Base-by-base conservation (phyloP, 1,284 basidiomycete genomes). In the Pseudozyma thailandica region DNA sequence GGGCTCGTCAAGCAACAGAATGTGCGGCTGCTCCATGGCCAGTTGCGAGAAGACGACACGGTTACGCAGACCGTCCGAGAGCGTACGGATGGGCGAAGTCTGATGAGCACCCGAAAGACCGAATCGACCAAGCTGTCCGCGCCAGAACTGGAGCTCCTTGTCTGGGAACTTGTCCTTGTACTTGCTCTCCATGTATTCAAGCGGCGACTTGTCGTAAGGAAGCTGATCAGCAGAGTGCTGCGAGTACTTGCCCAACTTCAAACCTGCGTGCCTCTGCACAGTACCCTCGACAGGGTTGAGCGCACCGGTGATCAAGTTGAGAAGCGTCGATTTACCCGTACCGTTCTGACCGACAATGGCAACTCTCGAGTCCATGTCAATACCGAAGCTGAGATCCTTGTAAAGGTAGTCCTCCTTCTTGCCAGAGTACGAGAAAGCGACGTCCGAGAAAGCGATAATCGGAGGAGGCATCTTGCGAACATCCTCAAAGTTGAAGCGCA, bases 171-270 rank as follows among this genome's bases (percentile, higher is more conserved):
- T 95, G 7, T 64, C 54, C 52, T 66, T 63, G 50, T 72, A 73
- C 59, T 72, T 75, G 50, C 53, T 53, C 85, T 95, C 92, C 85
- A 98, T 91, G 86, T 98, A 93, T 85, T 98, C 95, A 78, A 98
- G 91, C 16, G 95, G 93, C 42, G 89, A 87, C 85, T 90, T 89
- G 78, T 95, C 91, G 85, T 96, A 98, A 20, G 95, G 96, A 30
- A 98, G 88, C 84, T 98, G 96, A 85, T 99, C 96, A 26, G 96
- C 94, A 52, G 92, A 94, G 86, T 99, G 96, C 86, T 99, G 96
- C 35, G 92, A 94, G 88, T 98, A 98, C 65, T 82, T 82, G 66
- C 72, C 93, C n/a, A 98, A 89, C 85, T 98, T 98, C 78, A 99
- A 87, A 33, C 87, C 88, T 49, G 91, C 87, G 84, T 98, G 95